Conservation (phyloP, 1,284 basidiomycete species). For the Tremellales sp. region DNA sequence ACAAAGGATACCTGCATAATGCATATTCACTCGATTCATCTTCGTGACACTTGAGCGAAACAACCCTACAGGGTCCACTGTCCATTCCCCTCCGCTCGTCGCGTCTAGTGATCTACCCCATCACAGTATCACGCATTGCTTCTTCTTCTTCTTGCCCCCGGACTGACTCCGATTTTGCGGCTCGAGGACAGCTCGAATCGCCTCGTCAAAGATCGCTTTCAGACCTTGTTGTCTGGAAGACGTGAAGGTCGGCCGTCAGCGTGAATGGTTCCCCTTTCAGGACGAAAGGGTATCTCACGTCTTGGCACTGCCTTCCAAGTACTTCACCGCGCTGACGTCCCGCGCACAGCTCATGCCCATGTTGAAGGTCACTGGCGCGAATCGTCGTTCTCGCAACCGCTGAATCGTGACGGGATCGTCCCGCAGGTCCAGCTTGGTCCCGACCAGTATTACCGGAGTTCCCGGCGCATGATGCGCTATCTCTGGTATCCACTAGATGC, state of each 20-base stretch:
- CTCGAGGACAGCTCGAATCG: constrained; percentile 64
- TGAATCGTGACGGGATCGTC: constrained; percentile 89
- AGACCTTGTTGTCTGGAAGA: constrained; percentile 37
- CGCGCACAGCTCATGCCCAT: constrained; percentile 55
- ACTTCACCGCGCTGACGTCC: constrained; percentile 94
- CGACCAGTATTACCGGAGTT: constrained; percentile 41
- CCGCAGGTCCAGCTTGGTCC: constrained; percentile 93
- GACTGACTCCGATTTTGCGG: constrained; percentile 37
- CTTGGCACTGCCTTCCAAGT: constrained; percentile 92
- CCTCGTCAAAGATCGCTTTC: constrained; percentile 89
- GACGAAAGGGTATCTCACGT: constrained; percentile 53
- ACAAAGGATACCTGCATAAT: too few species aligned
- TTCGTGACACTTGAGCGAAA: too few species aligned
- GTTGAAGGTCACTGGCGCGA: constrained; percentile 76
- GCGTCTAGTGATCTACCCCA: too few species aligned
- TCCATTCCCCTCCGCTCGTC: too few species aligned
- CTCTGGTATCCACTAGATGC: constrained; percentile 84
- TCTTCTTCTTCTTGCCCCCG: constrained; percentile 37
- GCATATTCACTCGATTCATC: too few species aligned
- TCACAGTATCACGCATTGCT: constrained; percentile 48
- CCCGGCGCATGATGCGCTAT: constrained; percentile 73
- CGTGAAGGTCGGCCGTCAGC: too few species aligned
- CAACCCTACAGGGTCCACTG: too few species aligned
- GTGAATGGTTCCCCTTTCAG: too few species aligned
- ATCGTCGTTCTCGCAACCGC: constrained; percentile 88